Evolutionary conservation across 2,329 filamentous ascomycete genomes (phyloP).

Genomic region (Apiospora kogelbergensis): DNA sequence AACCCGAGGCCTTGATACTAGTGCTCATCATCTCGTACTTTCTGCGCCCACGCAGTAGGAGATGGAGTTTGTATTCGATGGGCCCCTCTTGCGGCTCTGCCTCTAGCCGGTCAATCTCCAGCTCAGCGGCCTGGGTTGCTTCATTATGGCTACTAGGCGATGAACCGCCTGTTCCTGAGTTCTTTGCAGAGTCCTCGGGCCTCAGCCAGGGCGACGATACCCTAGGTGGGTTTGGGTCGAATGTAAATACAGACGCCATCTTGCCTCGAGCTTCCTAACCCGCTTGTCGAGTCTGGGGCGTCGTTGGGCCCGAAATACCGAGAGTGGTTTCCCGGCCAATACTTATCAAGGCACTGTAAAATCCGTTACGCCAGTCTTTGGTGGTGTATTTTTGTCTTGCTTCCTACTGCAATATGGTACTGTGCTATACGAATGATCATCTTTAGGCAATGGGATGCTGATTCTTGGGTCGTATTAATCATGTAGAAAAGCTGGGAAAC

Average conservation of each 20-base stretch:
- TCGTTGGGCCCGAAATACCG: background rate
- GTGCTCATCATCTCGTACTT: slow-evolving; percentile 74
- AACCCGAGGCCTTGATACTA: slow-evolving; percentile 29
- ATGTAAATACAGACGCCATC: slow-evolving; percentile 97
- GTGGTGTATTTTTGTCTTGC: background rate
- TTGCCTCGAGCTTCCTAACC: slow-evolving; percentile 6
- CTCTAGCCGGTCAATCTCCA: slow-evolving; percentile 65
- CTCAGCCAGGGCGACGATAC: slow-evolving; percentile 89
- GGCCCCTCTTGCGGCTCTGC: slow-evolving; percentile 93
- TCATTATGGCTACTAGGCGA: slow-evolving; percentile 32
- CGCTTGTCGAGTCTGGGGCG: background rate
- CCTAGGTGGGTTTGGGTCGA: slow-evolving; percentile 81
- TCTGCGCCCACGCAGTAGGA: slow-evolving; percentile 77
- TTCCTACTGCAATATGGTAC: background rate
- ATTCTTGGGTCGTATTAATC: background rate
- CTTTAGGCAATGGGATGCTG: background rate
- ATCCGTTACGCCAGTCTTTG: background rate
- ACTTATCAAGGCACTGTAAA: background rate
- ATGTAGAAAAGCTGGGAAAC: background rate
- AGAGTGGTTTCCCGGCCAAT: background rate
- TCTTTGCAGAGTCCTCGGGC: slow-evolving; percentile 46
- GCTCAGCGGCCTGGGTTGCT: slow-evolving; percentile 28
- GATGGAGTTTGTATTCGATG: slow-evolving; percentile 94
- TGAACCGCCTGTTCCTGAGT: slow-evolving; percentile 27
- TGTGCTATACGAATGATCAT: background rate